Evolutionary conservation across 495 filamentous ascomycete genomes (phyloP), one percentile per base, ranked within the genome.

Genomic region (Hyaloscypha variabilis): DNA sequence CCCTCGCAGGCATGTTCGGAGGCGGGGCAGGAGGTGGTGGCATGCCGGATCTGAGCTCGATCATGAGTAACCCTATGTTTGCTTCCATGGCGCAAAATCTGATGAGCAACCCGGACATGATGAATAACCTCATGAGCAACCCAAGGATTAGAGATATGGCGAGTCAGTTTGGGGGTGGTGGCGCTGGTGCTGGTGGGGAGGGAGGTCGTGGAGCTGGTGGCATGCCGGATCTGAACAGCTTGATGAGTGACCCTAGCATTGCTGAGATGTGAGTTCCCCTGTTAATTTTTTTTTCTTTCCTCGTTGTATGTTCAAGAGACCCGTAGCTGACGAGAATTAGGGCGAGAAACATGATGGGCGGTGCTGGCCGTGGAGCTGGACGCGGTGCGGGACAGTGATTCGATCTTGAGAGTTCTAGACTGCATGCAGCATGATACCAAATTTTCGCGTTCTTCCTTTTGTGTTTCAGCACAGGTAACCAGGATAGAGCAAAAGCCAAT

Each of bases 61-160:
- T 99, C 73, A 97, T 99, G 95, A 92, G 78, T 78, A 98, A 99
- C 81, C 95, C 95, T 50, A 97, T 98, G 95, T 94, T 99, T 75
- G 81, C 92, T 50, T 89, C 81, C 79, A 97, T 97, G 92, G 95
- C 95, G 26, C 92, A 97, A 82, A 97, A 92, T 74, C 75, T 99
- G 50, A 97, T 97, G 94, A 90, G 86, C 76, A 97, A 99, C 77
- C 95, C 95, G 14, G 89, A 96, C 6, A 86, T 90, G 84, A 86
- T 99, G 82, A 84, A 83, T 73, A 92, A 91, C 71, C 74, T 98
- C 61, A 96, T 98, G 93, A 93, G 82, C 81, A 97, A 98, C 79
- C 94, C 94, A n/a, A 83, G 86, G 59, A 74, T 98, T 66, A 82
- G 90, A 52, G 84, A 94, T 73, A 92, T 97, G 92, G 88, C 90